Base-by-base conservation (phyloP, 768 basidiomycete genomes). In the Mrakia blollopis region DNA sequence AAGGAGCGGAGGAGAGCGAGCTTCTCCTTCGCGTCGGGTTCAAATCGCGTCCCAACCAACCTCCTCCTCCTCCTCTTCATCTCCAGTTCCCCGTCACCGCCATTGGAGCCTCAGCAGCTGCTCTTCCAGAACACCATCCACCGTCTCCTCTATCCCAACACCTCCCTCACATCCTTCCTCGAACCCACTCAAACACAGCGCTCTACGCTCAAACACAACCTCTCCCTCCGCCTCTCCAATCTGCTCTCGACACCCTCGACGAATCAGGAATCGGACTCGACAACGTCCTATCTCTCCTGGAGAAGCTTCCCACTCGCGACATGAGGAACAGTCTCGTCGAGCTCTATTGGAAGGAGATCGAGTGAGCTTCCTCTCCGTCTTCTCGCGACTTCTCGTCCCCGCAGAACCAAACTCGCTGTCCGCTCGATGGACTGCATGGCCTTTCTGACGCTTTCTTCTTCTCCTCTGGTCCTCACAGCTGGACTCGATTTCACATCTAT, bases 401-500 rank as follows among this genome's bases (percentile, higher is more conserved):
- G 16, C 67, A 14, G 11, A 13, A 21, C 13, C 44, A 14, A 41
- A 21, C 69, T 71, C 39, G 23, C n/a, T 11, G 4, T 71, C 69
- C 23, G 47, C 4, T 50, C 18, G 7, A 50, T 18, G 11, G 47
- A 50, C 16, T 50, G 47, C 47, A n/a, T 71, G 28, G 69, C 81
- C 81, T 70, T 81, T 82, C 70, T 77, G 79, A 77, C 77, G 9
- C 1, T 4, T 28, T 4, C 3, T 57, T 0, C 57, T 25, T 57
- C 52, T 63, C 21, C 75, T 73, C 30, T 23, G 6, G 7, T 8
- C n/a, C 47, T 14, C 21, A 21, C 75, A 84, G 83, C 80, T 84
- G 84, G 84, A 84, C 83, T n/a, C 77, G 84, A n/a, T 84, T 84
- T 72, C 83, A 84, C 69, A 81, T 84, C 79, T 83, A 83, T 76